These are phyloP conservation scores for Taiozyma sp. DNA, from an alignment of 1,139 yeast species.

Conservation along the genomic window DNA sequence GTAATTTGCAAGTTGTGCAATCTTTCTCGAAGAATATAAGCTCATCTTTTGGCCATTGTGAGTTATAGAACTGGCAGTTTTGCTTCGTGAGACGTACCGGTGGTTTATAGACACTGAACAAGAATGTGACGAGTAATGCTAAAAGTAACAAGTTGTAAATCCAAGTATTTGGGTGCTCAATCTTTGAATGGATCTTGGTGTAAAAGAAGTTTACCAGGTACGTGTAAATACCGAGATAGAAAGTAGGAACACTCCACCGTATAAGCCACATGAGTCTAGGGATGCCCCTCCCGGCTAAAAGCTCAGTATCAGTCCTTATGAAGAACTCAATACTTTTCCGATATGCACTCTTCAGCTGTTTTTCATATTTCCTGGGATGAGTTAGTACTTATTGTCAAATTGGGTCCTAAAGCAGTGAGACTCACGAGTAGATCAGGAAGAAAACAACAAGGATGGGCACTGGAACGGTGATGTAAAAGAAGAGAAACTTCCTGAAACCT, in stretches of 20 bases:
- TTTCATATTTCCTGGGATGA: background rate
- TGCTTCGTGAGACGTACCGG: constrained; percentile 44
- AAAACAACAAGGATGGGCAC: background rate
- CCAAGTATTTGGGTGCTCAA: constrained; percentile 21
- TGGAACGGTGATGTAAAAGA: background rate
- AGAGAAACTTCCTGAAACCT: background rate
- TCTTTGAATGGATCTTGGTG: constrained; percentile 30
- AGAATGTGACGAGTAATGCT: constrained; percentile 36
- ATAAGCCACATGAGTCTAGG: background rate
- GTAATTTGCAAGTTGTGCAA: constrained; percentile 54
- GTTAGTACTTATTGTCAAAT: background rate
- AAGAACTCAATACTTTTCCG: background rate
- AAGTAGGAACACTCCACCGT: constrained; percentile 16
- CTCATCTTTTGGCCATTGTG: constrained; percentile 11
- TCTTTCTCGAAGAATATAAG: constrained; percentile 17
- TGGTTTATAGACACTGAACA: constrained; percentile 43
- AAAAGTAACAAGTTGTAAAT: constrained; percentile 12
- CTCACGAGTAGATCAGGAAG: background rate
- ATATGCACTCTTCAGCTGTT: background rate
- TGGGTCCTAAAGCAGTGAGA: background rate
- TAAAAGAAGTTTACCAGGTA: constrained; percentile 45
- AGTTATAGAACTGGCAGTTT: constrained; percentile 10
- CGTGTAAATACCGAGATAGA: constrained; percentile 26
- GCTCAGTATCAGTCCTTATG: background rate
- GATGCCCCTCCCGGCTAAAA: background rate